Conservation (phyloP, 2,329 filamentous ascomycete genomes). For the Penicillium sp. region DNA sequence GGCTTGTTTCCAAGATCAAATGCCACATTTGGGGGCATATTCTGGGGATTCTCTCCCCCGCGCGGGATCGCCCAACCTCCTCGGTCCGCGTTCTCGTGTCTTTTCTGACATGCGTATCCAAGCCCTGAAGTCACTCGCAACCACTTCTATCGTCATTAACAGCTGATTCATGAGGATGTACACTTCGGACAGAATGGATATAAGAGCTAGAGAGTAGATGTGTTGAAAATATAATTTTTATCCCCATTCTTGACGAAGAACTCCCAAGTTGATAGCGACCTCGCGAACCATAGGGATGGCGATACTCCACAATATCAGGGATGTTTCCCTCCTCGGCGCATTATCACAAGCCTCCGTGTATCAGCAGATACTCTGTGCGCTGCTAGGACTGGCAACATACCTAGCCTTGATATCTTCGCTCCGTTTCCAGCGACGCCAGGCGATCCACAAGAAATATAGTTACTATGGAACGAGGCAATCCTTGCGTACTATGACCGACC, state of each 20-base stretch:
- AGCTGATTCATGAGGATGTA: neutral
- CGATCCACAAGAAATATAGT: conserved; percentile 39
- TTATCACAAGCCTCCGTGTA: neutral
- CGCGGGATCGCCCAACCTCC: conserved; percentile 7
- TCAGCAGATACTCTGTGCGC: conserved; percentile 7
- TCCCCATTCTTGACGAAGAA: neutral
- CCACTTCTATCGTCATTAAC: neutral
- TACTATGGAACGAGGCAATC: conserved; percentile 42
- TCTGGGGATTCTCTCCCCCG: conserved; percentile 4
- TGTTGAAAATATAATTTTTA: neutral
- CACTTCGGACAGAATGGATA: neutral
- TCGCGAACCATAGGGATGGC: neutral
- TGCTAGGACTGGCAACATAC: conserved; percentile 20
- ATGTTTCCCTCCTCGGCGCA: neutral
- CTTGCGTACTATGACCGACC: conserved; percentile 50
- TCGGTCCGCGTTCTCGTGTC: conserved; percentile 14
- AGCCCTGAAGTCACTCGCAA: neutral
- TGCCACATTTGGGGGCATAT: no score
- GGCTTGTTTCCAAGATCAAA: neutral
- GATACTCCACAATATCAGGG: neutral
- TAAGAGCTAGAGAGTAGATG: neutral
- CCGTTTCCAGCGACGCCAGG: conserved; percentile 32
- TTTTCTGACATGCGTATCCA: neutral
- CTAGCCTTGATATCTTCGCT: conserved; percentile 23
- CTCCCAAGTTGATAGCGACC: neutral